Percentiles rank a stretch among this genome's conserved stretches.
These are phyloP conservation scores for Trypanosoma melophagium DNA, from an alignment of 208 protist species.

Conservation along the genomic window DNA sequence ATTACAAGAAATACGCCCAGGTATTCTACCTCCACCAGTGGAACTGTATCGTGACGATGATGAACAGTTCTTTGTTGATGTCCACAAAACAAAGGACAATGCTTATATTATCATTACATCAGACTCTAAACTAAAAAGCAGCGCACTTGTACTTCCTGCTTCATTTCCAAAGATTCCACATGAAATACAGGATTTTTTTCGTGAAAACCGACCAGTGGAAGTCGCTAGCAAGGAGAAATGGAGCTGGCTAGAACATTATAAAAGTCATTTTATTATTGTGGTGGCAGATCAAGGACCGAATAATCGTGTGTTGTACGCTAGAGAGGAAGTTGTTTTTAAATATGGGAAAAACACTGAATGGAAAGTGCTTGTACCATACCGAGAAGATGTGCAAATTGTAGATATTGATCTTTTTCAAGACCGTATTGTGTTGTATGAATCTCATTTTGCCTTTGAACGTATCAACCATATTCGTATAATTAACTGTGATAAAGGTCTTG, in stretches of 20 bases:
- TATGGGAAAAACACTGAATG: conserved; percentile 58
- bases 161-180: conserved; percentile 82
- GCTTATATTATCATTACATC: conserved; percentile 84
- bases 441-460: conserved; percentile 84
- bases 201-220: conserved; percentile 65
- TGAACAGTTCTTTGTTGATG: conserved; percentile 89
- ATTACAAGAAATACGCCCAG: conserved; percentile 88
- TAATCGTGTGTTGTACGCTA: conserved; percentile 77
- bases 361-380: conserved; percentile 86
- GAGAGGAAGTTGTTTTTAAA: conserved; percentile 79
- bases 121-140: conserved; percentile 84
- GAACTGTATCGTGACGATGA: conserved; percentile 89
- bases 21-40: conserved; percentile 75
- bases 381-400: conserved; percentile 78
- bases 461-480: conserved; percentile 84
- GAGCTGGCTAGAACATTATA: conserved; percentile 90
- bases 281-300: conserved; percentile 82
- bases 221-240: conserved; percentile 75
- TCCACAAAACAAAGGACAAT: conserved; percentile 88
- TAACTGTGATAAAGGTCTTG: conserved; percentile 71
- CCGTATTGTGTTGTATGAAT: conserved; percentile 77
- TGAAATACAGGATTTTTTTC: conserved; percentile 67
- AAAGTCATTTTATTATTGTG: conserved; percentile 85
- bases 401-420: conserved; percentile 88
- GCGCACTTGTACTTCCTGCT: conserved; percentile 71